phyloP scores from a whole-genome alignment of 768 basidiomycete genomes.

The Mycena alexandri region DNA sequence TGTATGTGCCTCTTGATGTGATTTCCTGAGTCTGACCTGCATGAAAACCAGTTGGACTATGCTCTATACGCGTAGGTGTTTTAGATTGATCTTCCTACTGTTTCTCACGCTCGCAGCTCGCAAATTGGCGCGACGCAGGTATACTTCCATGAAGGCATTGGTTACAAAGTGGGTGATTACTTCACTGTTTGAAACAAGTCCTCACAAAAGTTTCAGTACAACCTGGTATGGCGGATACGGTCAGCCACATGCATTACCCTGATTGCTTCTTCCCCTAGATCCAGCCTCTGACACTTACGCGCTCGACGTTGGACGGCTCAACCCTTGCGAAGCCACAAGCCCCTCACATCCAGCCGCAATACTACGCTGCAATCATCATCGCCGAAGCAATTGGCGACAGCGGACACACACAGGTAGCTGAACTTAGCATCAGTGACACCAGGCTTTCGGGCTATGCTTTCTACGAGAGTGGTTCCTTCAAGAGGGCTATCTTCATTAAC shows the following conservation, averaged over 20 bases:
- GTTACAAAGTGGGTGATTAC: conserved; percentile 59
- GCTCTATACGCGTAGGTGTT: conserved; percentile 60
- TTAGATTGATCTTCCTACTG: conserved; percentile 12
- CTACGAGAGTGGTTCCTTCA: conserved; percentile 60
- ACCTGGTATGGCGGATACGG: conserved; percentile 56
- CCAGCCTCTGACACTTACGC: conserved; percentile 70
- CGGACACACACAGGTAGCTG: conserved; percentile 55
- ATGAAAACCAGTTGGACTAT: conserved; percentile 61
- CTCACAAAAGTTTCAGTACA: conserved; percentile 53
- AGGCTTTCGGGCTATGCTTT: conserved; percentile 72
- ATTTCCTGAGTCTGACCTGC: conserved; percentile 19
- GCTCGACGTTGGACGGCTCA: conserved; percentile 71
- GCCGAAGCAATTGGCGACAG: conserved; percentile 67
- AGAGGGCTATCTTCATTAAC: conserved; percentile 70
- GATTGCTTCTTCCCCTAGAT: conserved; percentile 54
- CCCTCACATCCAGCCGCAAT: conserved; percentile 74
- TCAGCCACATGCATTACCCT: conserved; percentile 12
- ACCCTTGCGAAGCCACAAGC: conserved; percentile 60
- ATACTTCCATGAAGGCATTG: conserved; percentile 79
- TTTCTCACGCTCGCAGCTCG: conserved; percentile 39
- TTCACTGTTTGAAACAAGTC: conserved; percentile 24
- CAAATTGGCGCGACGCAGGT: conserved; percentile 66
- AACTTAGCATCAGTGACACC: conserved; percentile 61
- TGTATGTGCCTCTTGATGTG: conserved; percentile 20
- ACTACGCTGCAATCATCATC: conserved; percentile 72